Conservation (phyloP, 2,329 filamentous ascomycete genomes). For the Penicillium concentricum region DNA sequence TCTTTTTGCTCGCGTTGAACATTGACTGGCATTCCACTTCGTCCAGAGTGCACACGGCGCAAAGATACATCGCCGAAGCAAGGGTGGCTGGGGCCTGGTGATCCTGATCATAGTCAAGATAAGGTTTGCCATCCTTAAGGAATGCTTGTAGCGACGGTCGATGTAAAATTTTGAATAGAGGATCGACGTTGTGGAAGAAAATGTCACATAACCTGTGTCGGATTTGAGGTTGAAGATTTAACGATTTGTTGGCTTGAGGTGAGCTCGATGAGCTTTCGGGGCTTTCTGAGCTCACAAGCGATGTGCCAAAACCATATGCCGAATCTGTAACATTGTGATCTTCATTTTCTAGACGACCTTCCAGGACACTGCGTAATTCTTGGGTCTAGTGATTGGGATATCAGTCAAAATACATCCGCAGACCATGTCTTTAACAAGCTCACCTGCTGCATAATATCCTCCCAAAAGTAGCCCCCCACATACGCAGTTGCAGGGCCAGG, state of each 20-base stretch:
- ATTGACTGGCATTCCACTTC: slow-evolving; percentile 23
- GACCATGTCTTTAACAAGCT: neutral
- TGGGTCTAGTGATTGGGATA: slow-evolving; percentile 8
- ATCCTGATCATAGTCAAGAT: slow-evolving; percentile 30
- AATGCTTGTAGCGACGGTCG: slow-evolving; percentile 28
- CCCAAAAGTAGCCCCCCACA: slow-evolving; percentile 26
- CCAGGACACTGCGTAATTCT: slow-evolving; percentile 23
- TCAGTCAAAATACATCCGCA: neutral
- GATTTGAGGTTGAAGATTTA: slow-evolving; percentile 11
- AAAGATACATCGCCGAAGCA: slow-evolving; percentile 27
- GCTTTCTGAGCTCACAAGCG: slow-evolving; percentile 18
- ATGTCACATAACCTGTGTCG: slow-evolving; percentile 24
- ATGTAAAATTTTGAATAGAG: slow-evolving; percentile 34
- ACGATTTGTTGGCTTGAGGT: slow-evolving; percentile 6
- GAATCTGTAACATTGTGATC: slow-evolving; percentile 6
- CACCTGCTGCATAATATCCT: slow-evolving; percentile 28
- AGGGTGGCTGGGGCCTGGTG: slow-evolving; percentile 28
- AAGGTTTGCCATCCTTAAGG: slow-evolving; percentile 26
- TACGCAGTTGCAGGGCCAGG: slow-evolving; percentile 17
- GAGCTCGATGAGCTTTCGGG: slow-evolving; percentile 13
- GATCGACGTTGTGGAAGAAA: slow-evolving; percentile 31
- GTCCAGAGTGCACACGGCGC: slow-evolving; percentile 25
- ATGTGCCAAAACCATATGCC: slow-evolving; percentile 8
- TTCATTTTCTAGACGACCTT: slow-evolving; percentile 19
- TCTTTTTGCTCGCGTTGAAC: slow-evolving; percentile 20